Conservation (phyloP, 2,329 filamentous ascomycete genomes). For the Clathrospora elynae region DNA sequence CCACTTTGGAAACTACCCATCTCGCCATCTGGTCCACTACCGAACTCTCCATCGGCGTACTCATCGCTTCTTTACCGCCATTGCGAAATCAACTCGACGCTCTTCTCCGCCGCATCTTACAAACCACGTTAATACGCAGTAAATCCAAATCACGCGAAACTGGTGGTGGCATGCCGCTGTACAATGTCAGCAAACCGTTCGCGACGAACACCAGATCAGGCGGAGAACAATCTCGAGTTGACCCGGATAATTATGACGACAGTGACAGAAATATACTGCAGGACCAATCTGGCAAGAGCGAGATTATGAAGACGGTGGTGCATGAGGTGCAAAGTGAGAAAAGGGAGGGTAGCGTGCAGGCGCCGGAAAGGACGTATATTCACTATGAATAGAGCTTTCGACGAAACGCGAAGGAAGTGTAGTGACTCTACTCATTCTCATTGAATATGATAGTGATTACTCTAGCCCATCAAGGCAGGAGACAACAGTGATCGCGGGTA, state of each 20-base stretch:
- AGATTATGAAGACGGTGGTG: conserved; percentile 29
- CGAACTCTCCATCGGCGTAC: conserved; percentile 33
- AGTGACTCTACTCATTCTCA: too few species aligned
- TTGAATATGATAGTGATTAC: too few species aligned
- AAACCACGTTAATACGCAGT: conserved; percentile 16
- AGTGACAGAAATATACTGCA: conserved; percentile 29
- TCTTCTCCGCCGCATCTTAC: conserved; percentile 24
- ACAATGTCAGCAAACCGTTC: conserved; percentile 23
- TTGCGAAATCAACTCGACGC: conserved; percentile 36
- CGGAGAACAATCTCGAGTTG: conserved; percentile 11
- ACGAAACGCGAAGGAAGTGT: too few species aligned
- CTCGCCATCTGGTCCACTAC: conserved; percentile 32
- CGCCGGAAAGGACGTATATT: conserved; percentile 5
- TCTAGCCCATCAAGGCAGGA: too few species aligned
- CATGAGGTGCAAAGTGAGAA: conserved; percentile 26
- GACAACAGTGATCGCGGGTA: too few species aligned
- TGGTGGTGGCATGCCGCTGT: conserved; percentile 22
- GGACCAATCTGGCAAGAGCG: conserved; percentile 7
- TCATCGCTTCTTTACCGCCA: conserved; percentile 31
- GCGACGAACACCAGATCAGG: conserved; percentile 7
- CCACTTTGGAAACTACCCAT: conserved; percentile 12
- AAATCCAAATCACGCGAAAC: conserved; percentile 10
- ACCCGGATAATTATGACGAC: conserved; percentile 22
- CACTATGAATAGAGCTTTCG: too few species aligned
- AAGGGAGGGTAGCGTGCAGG: conserved; percentile 2